These are phyloP conservation scores for Hansenula sp. DNA, from an alignment of 1,139 yeast species.

Conservation along the genomic window DNA sequence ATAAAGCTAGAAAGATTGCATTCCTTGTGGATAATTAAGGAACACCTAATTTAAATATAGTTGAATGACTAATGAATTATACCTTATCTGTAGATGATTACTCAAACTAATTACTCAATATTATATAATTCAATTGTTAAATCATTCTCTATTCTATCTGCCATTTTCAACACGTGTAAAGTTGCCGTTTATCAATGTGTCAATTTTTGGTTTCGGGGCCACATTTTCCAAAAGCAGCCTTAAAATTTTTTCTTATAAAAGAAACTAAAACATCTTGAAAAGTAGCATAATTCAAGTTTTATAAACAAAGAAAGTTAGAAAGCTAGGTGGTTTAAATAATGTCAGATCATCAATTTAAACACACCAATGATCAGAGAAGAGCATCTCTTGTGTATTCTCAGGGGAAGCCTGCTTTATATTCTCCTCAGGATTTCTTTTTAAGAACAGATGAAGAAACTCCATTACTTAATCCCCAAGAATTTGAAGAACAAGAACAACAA, in stretches of 20 bases:
- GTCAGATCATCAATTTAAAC: constrained; percentile 17
- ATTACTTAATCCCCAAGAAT: not conserved
- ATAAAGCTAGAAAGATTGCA: constrained; percentile 52
- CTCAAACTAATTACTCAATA: no score
- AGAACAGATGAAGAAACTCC: not conserved
- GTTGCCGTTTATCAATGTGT: constrained; percentile 3
- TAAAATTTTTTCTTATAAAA: not conserved
- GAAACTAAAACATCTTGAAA: no score
- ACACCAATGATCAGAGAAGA: constrained; percentile 19
- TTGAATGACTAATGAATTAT: no score
- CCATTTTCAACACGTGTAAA: not conserved
- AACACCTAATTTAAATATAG: not conserved
- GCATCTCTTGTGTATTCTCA: constrained; percentile 19
- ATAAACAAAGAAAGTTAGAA: not conserved
- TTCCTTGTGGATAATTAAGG: constrained; percentile 23
- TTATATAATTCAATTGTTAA: no score
- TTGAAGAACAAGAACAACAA: not conserved
- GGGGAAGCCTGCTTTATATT: constrained; percentile 18
- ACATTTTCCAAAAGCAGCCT: not conserved
- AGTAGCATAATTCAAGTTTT: not conserved
- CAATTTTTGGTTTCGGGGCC: not conserved
- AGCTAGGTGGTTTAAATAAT: not conserved
- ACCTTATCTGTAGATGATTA: no score
- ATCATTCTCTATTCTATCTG: not conserved
- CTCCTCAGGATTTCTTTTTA: constrained; percentile 6